Evolutionary conservation across 2,329 filamentous ascomycete genomes (phyloP).

Genomic region (Fusarium begoniae): DNA sequence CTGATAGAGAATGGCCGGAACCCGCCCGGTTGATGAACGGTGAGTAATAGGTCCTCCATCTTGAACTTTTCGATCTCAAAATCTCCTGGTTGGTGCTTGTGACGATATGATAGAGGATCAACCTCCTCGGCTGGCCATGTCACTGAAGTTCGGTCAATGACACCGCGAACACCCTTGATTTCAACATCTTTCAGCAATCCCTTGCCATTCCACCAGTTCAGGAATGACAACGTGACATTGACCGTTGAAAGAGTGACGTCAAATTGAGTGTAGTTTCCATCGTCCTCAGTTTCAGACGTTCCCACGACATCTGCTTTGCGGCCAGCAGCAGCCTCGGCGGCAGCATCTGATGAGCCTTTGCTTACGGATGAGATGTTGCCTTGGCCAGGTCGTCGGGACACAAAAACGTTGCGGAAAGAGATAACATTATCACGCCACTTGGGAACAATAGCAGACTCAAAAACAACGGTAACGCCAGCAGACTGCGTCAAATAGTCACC

Average conservation of each 20-base stretch:
- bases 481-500: conserved; percentile 96
- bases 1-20: conserved; percentile 97
- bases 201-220: conserved; percentile 99
- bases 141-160: conserved; percentile 89
- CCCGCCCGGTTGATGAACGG: conserved; percentile 85
- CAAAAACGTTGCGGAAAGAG: conserved; percentile 94
- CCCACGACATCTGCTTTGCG: conserved; percentile 56
- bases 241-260: conserved; percentile 94
- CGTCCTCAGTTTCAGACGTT: conserved; percentile 65
- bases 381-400: conserved; percentile 89
- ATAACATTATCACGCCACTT: conserved; percentile 97
- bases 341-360: conserved; percentile 90
- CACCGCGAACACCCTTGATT: conserved; percentile 90
- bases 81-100: conserved; percentile 88
- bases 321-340: conserved; percentile 83
- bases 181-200: conserved; percentile 91
- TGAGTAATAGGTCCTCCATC: conserved; percentile 91
- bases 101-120: conserved; percentile 87
- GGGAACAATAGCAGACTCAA: conserved; percentile 96
- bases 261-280: conserved; percentile 98
- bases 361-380: conserved; percentile 77
- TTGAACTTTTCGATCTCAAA: conserved; percentile 98
- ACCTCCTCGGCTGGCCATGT: conserved; percentile 69
- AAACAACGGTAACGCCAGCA: conserved; percentile 91
- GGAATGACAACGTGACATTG: conserved; percentile 94